A percentile compares a stretch with the other conserved stretches of the same genome.
phyloP scores from a whole-genome alignment of 495 filamentous ascomycete species.

The Tuber aestivum region DNA sequence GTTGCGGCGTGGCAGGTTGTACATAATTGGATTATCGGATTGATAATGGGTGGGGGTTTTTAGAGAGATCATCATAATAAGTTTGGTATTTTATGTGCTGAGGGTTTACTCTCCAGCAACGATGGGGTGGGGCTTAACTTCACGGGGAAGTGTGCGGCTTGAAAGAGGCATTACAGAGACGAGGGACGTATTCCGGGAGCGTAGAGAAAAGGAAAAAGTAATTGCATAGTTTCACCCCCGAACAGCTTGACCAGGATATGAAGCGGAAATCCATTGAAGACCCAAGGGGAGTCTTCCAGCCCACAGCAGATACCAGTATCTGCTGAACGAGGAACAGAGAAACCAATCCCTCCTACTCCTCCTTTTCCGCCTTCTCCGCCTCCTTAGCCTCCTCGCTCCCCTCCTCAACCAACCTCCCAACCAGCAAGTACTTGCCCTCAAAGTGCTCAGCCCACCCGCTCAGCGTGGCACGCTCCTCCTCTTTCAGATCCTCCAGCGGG shows the following conservation, averaged over 20 bases:
- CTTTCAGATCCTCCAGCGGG: constrained; percentile 64
- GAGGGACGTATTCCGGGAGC: not conserved
- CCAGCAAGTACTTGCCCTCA: constrained; percentile 84
- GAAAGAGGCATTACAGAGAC: not conserved
- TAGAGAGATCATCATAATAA: not conserved
- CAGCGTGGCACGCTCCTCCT: constrained; percentile 75
- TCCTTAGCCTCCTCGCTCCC: constrained; percentile 53
- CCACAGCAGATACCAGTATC: not conserved
- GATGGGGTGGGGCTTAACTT: not conserved
- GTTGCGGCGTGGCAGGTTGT: not conserved
- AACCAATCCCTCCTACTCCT: constrained; percentile 5
- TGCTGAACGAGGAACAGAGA: constrained; percentile 2
- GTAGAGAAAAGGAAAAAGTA: not conserved
- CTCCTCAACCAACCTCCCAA: constrained; percentile 79
- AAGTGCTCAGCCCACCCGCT: constrained; percentile 90
- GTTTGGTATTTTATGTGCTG: not conserved
- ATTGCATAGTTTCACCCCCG: not conserved
- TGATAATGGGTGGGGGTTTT: not conserved
- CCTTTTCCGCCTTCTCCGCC: constrained; percentile 23
- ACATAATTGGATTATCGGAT: not conserved
- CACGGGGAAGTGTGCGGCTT: not conserved
- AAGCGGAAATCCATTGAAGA: not conserved
- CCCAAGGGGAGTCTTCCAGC: not conserved
- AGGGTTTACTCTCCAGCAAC: not conserved
- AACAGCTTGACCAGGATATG: not conserved